Percentiles rank a stretch among this genome's conserved stretches.
Conservation (phyloP, 495 filamentous ascomycete genomes). For the Neurospora terricola region DNA sequence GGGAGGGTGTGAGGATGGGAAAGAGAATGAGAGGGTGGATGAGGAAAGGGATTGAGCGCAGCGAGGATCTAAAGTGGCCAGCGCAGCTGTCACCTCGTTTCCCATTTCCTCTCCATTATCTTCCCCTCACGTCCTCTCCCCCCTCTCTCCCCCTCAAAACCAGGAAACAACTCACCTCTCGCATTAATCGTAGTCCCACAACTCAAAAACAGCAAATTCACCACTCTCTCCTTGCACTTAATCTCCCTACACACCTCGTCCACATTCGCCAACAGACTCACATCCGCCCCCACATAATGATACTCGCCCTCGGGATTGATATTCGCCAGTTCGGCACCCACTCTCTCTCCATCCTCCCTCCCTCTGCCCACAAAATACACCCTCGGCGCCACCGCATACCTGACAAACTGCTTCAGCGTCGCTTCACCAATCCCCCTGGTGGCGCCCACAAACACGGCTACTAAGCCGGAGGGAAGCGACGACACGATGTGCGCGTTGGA, state of each 20-base stretch:
- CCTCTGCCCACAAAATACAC: slow-evolving; percentile 39
- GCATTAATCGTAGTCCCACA: slow-evolving; percentile 31
- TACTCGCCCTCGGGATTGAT: slow-evolving; percentile 44
- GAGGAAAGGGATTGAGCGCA: not conserved
- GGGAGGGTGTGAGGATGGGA: not conserved
- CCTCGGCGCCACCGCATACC: slow-evolving; percentile 30
- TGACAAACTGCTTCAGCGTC: slow-evolving; percentile 48
- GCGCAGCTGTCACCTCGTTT: not conserved
- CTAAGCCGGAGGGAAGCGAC: slow-evolving; percentile 29
- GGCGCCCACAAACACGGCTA: slow-evolving; percentile 53
- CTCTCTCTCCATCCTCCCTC: slow-evolving; percentile 30
- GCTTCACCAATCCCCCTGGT: slow-evolving; percentile 55
- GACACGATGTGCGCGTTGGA: slow-evolving; percentile 31
- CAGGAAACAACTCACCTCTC: not conserved
- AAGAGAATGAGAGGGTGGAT: not conserved
- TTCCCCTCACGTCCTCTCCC: not conserved
- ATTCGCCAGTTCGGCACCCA: slow-evolving; percentile 33
- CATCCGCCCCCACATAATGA: slow-evolving; percentile 46
- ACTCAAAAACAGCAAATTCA: slow-evolving; percentile 56
- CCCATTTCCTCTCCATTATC: not conserved
- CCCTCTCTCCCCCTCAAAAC: not conserved
- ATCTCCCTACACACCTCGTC: slow-evolving; percentile 52
- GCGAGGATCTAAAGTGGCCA: not conserved
- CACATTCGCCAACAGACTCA: slow-evolving; percentile 48
- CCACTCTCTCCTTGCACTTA: slow-evolving; percentile 36